A percentile compares a stretch with the other conserved stretches of the same genome.
Conservation (phyloP, 345 rosid genomes). For the Clausena lansium region DNA sequence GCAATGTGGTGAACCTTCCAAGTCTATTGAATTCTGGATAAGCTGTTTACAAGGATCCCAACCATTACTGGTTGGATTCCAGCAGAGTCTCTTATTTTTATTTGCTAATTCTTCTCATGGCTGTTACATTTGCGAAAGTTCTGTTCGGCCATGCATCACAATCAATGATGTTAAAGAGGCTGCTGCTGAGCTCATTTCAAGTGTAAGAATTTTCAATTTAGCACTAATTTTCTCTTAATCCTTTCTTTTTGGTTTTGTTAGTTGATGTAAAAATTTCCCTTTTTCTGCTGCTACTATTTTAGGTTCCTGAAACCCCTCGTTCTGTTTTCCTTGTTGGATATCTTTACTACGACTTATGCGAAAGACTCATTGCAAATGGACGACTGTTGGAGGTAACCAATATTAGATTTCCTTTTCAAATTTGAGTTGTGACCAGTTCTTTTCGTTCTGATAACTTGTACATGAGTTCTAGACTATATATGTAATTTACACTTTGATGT, state of each 20-base stretch:
- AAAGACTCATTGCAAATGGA: constrained; percentile 60
- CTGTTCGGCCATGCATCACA: constrained; percentile 33
- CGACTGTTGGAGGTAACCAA: constrained; percentile 65
- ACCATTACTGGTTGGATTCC: constrained; percentile 58
- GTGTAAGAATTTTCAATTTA: constrained; percentile 43
- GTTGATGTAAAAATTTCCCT: background rate
- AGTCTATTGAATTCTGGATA: constrained; percentile 62
- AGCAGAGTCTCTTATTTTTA: constrained; percentile 48
- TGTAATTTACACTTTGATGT: background rate
- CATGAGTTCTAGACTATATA: background rate
- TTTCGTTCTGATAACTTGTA: background rate
- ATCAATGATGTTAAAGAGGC: constrained; percentile 54
- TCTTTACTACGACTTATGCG: constrained; percentile 80
- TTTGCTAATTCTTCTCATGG: constrained; percentile 23
- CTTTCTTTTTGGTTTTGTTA: constrained; percentile 2
- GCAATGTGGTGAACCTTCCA: constrained; percentile 46
- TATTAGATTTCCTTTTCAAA: constrained; percentile 6
- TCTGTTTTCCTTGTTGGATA: constrained; percentile 67
- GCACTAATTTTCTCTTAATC: background rate
- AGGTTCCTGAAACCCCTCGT: constrained; percentile 52
- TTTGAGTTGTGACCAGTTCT: background rate
- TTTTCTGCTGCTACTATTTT: constrained; percentile 24
- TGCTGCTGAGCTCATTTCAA: constrained; percentile 57
- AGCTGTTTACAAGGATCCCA: constrained; percentile 59
- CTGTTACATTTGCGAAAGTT: constrained; percentile 27